phyloP scores from a whole-genome alignment of 768 basidiomycete genomes.

The Mycena metata region DNA sequence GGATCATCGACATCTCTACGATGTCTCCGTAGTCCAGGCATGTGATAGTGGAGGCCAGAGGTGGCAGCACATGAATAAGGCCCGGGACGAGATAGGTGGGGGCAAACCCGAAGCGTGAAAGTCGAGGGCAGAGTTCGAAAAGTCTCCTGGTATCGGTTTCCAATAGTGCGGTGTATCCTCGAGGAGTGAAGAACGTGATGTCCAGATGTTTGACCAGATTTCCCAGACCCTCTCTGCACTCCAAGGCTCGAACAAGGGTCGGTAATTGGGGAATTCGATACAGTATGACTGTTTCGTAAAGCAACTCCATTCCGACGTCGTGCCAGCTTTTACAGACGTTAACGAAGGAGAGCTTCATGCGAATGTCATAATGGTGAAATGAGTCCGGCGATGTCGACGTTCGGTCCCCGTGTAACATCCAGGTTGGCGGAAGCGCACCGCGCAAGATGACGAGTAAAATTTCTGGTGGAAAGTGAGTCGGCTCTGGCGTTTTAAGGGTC shows the following conservation, averaged over 20 bases:
- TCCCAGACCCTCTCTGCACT: constrained; percentile 22
- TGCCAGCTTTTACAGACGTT: constrained; percentile 30
- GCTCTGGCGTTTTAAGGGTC: too few relatives aligned
- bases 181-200: constrained; percentile 22
- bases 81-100: neutral
- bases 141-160: constrained; percentile 15
- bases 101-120: constrained; percentile 1
- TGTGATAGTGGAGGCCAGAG: constrained; percentile 8
- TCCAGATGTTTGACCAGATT: constrained; percentile 27
- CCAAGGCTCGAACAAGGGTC: constrained; percentile 21
- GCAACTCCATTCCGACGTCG: constrained; percentile 22
- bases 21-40: neutral
- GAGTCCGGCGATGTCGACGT: neutral
- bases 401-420: neutral
- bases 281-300: constrained; percentile 34
- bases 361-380: neutral
- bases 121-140: constrained; percentile 22
- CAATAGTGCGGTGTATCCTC: constrained; percentile 12
- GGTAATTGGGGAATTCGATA: constrained; percentile 26
- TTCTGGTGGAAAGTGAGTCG: constrained; percentile 5
- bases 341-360: constrained; percentile 27
- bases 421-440: constrained; percentile 4
- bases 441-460: constrained; percentile 13
- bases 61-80: neutral
- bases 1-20: neutral